A percentile compares a stretch with the other conserved stretches of the same genome.
These are phyloP conservation scores for Phytophthora vignae DNA, from an alignment of 352 stramenopile genomes.

Conservation along the genomic window DNA sequence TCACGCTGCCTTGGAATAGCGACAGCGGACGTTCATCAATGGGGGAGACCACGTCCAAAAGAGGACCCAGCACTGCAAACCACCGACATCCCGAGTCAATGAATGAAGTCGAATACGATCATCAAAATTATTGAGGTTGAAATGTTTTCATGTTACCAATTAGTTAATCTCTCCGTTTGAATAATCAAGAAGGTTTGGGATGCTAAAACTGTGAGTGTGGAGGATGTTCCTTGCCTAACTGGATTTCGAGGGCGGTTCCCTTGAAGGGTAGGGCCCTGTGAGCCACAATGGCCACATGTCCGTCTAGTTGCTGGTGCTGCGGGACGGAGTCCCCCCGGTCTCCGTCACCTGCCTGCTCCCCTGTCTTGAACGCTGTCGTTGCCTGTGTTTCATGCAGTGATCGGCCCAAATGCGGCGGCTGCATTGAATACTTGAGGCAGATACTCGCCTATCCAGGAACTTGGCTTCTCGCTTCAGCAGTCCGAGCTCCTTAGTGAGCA, in stretches of 20 bases:
- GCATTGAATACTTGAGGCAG: neutral
- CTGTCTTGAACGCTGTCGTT: neutral
- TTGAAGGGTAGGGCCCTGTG: neutral
- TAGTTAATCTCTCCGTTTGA: neutral
- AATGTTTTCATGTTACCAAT: neutral
- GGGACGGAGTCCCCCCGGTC: conserved; percentile 8
- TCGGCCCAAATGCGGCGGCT: neutral
- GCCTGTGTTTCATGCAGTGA: neutral
- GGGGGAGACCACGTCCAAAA: conserved; percentile 28
- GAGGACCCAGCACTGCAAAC: conserved; percentile 11
- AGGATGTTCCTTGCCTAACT: neutral
- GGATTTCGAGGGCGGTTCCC: neutral
- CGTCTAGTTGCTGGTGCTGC: neutral
- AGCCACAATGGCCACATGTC: neutral
- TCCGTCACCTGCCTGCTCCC: neutral
- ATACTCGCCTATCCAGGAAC: neutral
- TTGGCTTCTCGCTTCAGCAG: neutral
- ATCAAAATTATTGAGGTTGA: conserved; percentile 11
- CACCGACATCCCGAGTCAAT: conserved; percentile 21
- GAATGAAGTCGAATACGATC: conserved; percentile 24
- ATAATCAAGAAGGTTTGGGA: no score
- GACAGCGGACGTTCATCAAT: conserved; percentile 53
- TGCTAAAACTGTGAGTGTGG: no score
- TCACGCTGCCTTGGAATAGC: conserved; percentile 54
- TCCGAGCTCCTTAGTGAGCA: neutral